Conservation (phyloP, 768 basidiomycete species). For the Rhodotorula paludigena region DNA sequence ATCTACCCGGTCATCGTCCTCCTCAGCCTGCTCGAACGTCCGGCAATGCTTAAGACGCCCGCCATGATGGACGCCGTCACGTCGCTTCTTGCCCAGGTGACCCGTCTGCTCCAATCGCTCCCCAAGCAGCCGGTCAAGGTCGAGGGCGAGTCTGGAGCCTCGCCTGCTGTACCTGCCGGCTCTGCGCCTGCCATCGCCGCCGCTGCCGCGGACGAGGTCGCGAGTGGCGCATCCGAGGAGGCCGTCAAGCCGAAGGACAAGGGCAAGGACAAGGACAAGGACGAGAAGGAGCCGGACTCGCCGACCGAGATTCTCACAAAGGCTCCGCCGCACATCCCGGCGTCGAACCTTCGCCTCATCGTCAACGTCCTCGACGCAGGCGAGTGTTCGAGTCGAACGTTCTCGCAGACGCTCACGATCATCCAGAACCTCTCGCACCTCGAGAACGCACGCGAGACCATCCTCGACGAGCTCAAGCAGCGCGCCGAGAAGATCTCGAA, state of each 20-base stretch:
- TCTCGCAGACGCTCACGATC: constrained; percentile 82
- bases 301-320: constrained; percentile 51
- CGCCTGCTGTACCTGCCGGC: not conserved
- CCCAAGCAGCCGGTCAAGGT: constrained; percentile 34
- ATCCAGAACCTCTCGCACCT: constrained; percentile 89
- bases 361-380: constrained; percentile 97
- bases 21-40: constrained; percentile 78
- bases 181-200: not conserved
- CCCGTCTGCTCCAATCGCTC: constrained; percentile 68
- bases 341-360: constrained; percentile 76
- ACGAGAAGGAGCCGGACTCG: constrained; percentile 47
- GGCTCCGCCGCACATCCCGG: constrained; percentile 77
- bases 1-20: constrained; percentile 65
- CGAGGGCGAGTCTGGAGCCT: not conserved
- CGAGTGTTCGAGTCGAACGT: constrained; percentile 93
- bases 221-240: not conserved
- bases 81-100: constrained; percentile 76
- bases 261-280: constrained; percentile 46
- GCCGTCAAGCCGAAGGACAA: constrained; percentile 1
- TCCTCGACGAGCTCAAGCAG: constrained; percentile 76
- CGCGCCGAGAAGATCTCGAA: constrained; percentile 86
- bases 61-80: constrained; percentile 92
- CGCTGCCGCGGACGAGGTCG: not conserved
- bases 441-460: constrained; percentile 78
- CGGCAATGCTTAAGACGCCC: constrained; percentile 75